phyloP scores from a whole-genome alignment of 129 eudicot genomes.

The Chrysanthemum lavandulifolium region DNA sequence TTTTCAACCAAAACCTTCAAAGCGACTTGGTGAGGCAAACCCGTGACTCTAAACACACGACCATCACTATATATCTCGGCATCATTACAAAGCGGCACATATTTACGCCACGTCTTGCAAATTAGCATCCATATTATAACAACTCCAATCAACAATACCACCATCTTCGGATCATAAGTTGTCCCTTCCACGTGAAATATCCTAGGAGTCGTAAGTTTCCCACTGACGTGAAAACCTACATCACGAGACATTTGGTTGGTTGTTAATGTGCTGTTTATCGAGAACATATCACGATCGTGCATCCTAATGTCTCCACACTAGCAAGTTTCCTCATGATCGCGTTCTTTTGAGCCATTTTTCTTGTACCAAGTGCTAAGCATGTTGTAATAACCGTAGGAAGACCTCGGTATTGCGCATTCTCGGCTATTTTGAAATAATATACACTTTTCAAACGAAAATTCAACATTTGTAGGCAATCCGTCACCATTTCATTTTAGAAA shows the following conservation, averaged over 20 bases:
- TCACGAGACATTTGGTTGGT: conserved; percentile 92
- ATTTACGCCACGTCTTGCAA: conserved; percentile 74
- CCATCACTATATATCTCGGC: conserved; percentile 67
- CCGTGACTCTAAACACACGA: conserved; percentile 49
- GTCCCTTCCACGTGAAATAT: conserved; percentile 69
- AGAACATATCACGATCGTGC: conserved; percentile 89
- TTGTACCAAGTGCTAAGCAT: conserved; percentile 78
- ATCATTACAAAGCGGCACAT: conserved; percentile 80
- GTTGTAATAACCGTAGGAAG: conserved; percentile 82
- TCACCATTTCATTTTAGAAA: conserved; percentile 60
- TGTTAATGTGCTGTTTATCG: conserved; percentile 85
- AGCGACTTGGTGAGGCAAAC: conserved; percentile 91
- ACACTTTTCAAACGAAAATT: conserved; percentile 81
- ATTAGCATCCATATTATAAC: conserved; percentile 63
- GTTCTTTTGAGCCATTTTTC: conserved; percentile 84
- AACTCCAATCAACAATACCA: conserved; percentile 66
- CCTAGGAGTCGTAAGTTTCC: conserved; percentile 49
- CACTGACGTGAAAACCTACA: conserved; percentile 67
- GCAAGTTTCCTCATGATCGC: conserved; percentile 73
- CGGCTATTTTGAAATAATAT: conserved; percentile 85
- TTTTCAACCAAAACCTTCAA: conserved; percentile 85
- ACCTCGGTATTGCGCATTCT: conserved; percentile 96
- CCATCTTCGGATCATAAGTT: conserved; percentile 89
- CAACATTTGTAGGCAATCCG: conserved; percentile 66
- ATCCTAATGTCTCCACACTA: conserved; percentile 87